A percentile compares a stretch with the other conserved stretches of the same genome.
Evolutionary conservation across 208 protist genomes (phyloP).

Genomic region (Leptomonas seymouri): DNA sequence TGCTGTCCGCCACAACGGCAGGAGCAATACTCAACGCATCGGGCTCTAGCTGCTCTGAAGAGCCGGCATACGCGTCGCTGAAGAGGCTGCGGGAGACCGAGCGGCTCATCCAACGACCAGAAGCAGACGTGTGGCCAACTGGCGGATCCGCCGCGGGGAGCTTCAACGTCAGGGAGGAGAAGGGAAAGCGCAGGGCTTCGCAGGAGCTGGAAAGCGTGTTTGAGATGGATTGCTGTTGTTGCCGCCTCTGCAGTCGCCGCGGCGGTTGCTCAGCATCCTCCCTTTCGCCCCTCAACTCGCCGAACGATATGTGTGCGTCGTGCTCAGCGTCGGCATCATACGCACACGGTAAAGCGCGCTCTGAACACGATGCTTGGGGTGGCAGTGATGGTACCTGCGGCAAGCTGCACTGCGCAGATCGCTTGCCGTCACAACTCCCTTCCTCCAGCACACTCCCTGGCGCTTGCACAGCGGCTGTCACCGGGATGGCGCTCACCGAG

Average conservation of each 20-base stretch:
- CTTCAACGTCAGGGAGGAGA: slow-evolving; percentile 3
- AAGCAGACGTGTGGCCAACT: not conserved
- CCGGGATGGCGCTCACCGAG: not conserved
- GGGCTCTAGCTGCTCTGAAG: slow-evolving; percentile 9
- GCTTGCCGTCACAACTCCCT: not conserved
- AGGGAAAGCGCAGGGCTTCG: not conserved
- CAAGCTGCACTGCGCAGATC: not conserved
- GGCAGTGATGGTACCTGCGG: not conserved
- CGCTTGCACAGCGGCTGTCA: not conserved
- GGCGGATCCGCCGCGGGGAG: not conserved
- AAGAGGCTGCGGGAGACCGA: slow-evolving; percentile 9
- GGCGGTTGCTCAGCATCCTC: not conserved
- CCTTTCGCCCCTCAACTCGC: not conserved
- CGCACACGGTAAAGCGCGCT: not conserved
- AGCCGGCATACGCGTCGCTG: slow-evolving; percentile 6
- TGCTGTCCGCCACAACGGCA: not conserved
- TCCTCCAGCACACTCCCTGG: not conserved
- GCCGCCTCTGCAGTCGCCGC: not conserved
- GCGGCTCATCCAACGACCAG: not conserved
- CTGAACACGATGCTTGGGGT: not conserved
- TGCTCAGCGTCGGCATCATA: not conserved
- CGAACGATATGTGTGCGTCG: not conserved
- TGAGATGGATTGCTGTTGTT: not conserved
- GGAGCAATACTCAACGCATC: slow-evolving; percentile 7
- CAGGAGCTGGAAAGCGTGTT: slow-evolving; percentile 1